Evolutionary conservation across 495 filamentous ascomycete genomes (phyloP), one percentile per base, ranked within the genome.

Genomic region (Neurospora cerealis): DNA sequence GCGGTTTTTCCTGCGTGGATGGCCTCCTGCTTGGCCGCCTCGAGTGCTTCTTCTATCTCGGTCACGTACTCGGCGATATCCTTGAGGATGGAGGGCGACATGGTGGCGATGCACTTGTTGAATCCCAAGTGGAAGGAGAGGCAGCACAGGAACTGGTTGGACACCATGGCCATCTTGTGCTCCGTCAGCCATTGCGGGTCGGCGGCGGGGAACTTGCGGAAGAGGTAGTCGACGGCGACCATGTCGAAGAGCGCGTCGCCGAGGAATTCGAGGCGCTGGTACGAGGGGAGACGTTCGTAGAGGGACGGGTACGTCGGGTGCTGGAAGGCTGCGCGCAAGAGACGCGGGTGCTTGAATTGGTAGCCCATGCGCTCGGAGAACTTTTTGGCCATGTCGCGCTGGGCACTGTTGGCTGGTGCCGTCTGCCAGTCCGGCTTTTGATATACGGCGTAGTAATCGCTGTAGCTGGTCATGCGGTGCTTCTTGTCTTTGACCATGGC

Each of bases 131-230:
- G 85, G 15, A 95, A 93, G 74, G 91, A 90, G 8, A 98, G 79
- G 28, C 92, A 92, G 15, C 93, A 95, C 0, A 98, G 85, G 78
- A 98, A 99, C 74, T 94, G 95, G 84, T 99, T 99, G 17, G 94
- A 97, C 3, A 96, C 95, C 95, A 99, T 97, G 11, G 96, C 94
- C 94, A 97, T 97, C 87, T 98, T 99, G 84, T 99, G 96, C 83
- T 99, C 96, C 2, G 96, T 99, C 40, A 99, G 87, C 96, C 96
- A 99, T 79, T 98, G 94, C 1, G 96, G 95, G 79, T 98, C 95
- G 73, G 89, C 90, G 62, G 88, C 86, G 0, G 94, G 93, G 79
- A 91, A 93, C 13, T 86, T 86, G 74, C 89, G 83, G 81, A 92
- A 99, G 21, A 99, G 83, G 74, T 92, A 88, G 71, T 93, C 90